A percentile compares a stretch with the other conserved stretches of the same genome.
Evolutionary conservation across 176 grass and related monocot species (phyloP).

Genomic region (Zoysia pacifica): DNA sequence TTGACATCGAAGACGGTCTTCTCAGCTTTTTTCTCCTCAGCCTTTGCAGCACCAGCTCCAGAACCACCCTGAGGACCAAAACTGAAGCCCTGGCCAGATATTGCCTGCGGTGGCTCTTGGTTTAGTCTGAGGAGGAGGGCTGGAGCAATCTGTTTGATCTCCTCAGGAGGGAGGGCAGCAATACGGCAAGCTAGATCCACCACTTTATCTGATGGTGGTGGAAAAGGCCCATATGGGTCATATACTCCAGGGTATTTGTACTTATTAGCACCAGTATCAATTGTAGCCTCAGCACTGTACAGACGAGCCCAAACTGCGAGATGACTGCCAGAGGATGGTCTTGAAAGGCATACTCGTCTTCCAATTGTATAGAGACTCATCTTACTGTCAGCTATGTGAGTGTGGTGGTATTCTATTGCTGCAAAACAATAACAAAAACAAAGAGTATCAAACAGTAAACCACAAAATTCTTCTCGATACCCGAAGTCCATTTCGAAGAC

Average conservation of each 20-base stretch:
- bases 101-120: slow-evolving; percentile 58
- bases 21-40: slow-evolving; percentile 90
- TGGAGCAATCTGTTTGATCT: slow-evolving; percentile 95
- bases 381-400: slow-evolving; percentile 11
- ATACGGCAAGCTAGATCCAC: slow-evolving; percentile 78
- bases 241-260: slow-evolving; percentile 84
- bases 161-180: slow-evolving; percentile 65
- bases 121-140: slow-evolving; percentile 70
- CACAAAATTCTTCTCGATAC: neutral
- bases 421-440: neutral
- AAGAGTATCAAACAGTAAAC: neutral
- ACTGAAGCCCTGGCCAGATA: slow-evolving; percentile 83
- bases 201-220: slow-evolving; percentile 77
- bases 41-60: slow-evolving; percentile 26
- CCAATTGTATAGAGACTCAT: slow-evolving; percentile 50
- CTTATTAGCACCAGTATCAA: slow-evolving; percentile 48
- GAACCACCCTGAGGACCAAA: slow-evolving; percentile 56
- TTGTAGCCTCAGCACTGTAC: slow-evolving; percentile 45
- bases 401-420: slow-evolving; percentile 15
- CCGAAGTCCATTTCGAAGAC: neutral
- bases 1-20: slow-evolving; percentile 92
- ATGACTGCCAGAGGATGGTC: slow-evolving; percentile 9
- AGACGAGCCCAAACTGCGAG: slow-evolving; percentile 21
- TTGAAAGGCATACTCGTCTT: slow-evolving; percentile 44
- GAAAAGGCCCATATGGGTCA: slow-evolving; percentile 70